Evolutionary conservation across 129 eudicot genomes (phyloP), one percentile per base, ranked within the genome.

Genomic region (Deinandra increscens): DNA sequence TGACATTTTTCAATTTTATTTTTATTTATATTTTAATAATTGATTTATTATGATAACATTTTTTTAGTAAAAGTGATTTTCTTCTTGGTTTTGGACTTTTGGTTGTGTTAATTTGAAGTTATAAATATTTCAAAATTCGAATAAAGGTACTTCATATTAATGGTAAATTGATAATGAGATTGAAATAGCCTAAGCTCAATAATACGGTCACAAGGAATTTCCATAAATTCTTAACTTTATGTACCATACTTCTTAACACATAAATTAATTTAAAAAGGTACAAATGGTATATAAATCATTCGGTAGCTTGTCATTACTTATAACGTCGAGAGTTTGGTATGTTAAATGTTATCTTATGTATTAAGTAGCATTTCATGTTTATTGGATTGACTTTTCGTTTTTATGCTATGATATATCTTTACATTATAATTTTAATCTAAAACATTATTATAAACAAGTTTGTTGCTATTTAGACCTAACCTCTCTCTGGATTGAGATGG

Each of bases 401-500:
- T 45, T 45, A 26, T 26, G 31, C 1, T 26, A 26, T 26, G 31
- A 26, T 26, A 3, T 26, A n/a, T 26, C 1, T 26, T 26, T 26
- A 26, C 31, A 26, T n/a, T n/a, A n/a, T n/a, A n/a, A n/a, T n/a
- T n/a, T n/a, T n/a, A n/a, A n/a, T n/a, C n/a, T n/a, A n/a, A n/a
- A 36, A 12, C 0, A 70, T 56, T n/a, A 44, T 10, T 20, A 51
- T 38, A 43, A 34, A 56, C 44, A 68, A n/a, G 59, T 58, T 41
- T 58, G 51, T 37, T 53, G 36, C 44, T 46, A 55, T 34, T 74
- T 59, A 60, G 69, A 76, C 70, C 54, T 37, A 60, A 76, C 62
- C 75, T 56, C 51, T 33, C n/a, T 50, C 64, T 77, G 76, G 76
- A 69, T 39, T 61, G 71, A 77, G 70, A 77, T 77, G 81, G 64